Evolutionary conservation across 371 early-diverging fungal genomes (phyloP), one percentile per base, ranked within the genome.

Genomic region (Syncephalastrum contaminatum): DNA sequence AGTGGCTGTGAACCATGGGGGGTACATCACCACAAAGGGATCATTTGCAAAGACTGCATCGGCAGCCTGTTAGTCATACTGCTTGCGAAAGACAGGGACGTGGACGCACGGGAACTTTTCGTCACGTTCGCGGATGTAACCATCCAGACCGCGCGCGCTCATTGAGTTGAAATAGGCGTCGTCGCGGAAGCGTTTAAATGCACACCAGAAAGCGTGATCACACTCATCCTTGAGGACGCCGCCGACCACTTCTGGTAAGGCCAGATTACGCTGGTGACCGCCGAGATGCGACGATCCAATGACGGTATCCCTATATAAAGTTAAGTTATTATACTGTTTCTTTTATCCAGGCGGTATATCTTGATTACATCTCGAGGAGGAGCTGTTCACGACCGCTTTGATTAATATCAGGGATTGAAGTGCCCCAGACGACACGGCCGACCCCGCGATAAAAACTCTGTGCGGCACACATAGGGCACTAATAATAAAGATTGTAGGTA

Each of bases 391-490:
- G 46, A 18, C 69, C 72, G 41, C 72, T 68, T 13, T 60, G 62
- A 43, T 71, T 71, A 48, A 71, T 62, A 56, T 71, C 72, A 24
- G 61, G 58, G 39, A 72, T 68, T 0, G 72, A 68, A 3, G 72
- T 60, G n/a, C 72, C 72, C 69, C 72, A 72, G 1, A 68, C 66
- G 13, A 72, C 69, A 36, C 68, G 65, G 16, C 60, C 43, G 14
- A 72, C 66, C 12, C 72, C 72, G 24, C 69, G 72, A 48, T 72
- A 68, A 45, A 72, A 53, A 47, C 63, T 63, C 51, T 72, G 68
- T 24, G 72, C 58, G 14, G 72, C 66, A 40, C 69, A 72, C 69
- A 69, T 69, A 16, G 72, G 69, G 18, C 69, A 72, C 72, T 67
- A 36, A 39, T 15, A 14, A 10, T 4, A 15, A 49, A 42, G 15